Conservation (phyloP, 2,329 filamentous ascomycete genomes). For the Arthrobotrys iridis region DNA sequence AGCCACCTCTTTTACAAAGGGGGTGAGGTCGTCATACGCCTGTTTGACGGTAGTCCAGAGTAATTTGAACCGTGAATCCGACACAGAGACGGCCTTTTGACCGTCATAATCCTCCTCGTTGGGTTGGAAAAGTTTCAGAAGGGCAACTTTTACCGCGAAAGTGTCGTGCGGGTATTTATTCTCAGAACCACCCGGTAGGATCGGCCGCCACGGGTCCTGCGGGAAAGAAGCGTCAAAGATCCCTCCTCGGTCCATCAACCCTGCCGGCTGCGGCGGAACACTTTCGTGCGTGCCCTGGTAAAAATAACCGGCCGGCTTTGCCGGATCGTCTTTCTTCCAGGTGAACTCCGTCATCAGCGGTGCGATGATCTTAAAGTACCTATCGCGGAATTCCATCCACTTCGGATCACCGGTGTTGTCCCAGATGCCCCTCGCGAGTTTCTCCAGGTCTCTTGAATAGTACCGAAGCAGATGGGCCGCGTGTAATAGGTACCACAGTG, state of each 20-base stretch:
- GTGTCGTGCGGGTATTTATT: conserved; percentile 35
- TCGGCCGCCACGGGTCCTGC: neutral
- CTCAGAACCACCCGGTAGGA: neutral
- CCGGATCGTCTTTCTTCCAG: neutral
- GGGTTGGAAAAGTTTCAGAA: conserved; percentile 27
- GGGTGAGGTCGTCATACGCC: conserved; percentile 7
- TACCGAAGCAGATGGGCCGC: conserved; percentile 3
- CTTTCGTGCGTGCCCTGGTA: neutral
- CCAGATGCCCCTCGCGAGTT: neutral
- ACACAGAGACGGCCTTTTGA: neutral
- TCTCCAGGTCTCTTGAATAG: conserved; percentile 9
- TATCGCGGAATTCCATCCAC: conserved; percentile 7
- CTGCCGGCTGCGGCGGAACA: neutral
- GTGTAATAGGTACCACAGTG: conserved; percentile 35
- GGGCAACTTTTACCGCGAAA: conserved; percentile 15
- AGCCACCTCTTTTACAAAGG: neutral
- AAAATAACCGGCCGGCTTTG: neutral
- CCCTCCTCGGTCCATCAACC: conserved; percentile 27
- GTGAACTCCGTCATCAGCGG: conserved; percentile 33
- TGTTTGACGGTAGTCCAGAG: conserved; percentile 10
- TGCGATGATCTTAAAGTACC: conserved; percentile 13
- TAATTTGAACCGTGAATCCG: neutral
- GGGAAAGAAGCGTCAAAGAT: conserved; percentile 25
- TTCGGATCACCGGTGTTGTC: neutral
- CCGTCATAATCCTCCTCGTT: conserved; percentile 9